Evolutionary conservation across 306 rosid species (phyloP), one percentile per base, ranked within the genome.

Genomic region (Dryas octopetala): DNA sequence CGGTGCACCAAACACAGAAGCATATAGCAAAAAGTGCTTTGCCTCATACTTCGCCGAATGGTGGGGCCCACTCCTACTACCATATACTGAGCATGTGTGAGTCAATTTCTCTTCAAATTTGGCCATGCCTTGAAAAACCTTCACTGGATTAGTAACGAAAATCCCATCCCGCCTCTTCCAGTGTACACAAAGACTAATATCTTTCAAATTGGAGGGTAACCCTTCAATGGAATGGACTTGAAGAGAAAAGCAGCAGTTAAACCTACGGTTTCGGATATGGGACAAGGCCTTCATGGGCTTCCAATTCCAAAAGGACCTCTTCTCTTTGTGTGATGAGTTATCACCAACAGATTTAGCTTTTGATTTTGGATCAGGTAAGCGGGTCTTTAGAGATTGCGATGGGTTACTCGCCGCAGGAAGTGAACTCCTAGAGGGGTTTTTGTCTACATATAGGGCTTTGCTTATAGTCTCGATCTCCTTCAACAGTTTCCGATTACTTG

Each of bases 21-120:
- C 97, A 83, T 90, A 91, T 38, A 95, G 84, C 77, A 86, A 60
- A 81, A 89, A 86, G 77, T 87, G 91, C 79, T 91, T 95, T 9
- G 93, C 96, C 77, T 95, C 97, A 80, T 95, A 95, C 79, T 91
- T 95, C 16, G 96, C 98, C 23, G 96, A 86, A 78, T 90, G 87
- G 54, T 87, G 86, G 6, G 91, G 93, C 49, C 96, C 91, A 78
- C 70, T 91, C 79, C 86, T 88, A 68, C 96, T 91, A 55, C 98
- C 98, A 78, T 80, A 64, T 50, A 95, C 95, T 6, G 91, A 78
- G 74, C 93, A 95, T 12, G 88, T 86, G 66, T 69, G 86, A 55
- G 68, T 82, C 89, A 95, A 85, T 63, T 80, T 78, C 83, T 89
- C 93, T 41, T 90, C 96, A 77, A 95, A 91, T 78, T 83, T 86